phyloP scores from a whole-genome alignment of 306 rosid genomes.

The Cucurbita moschata region DNA sequence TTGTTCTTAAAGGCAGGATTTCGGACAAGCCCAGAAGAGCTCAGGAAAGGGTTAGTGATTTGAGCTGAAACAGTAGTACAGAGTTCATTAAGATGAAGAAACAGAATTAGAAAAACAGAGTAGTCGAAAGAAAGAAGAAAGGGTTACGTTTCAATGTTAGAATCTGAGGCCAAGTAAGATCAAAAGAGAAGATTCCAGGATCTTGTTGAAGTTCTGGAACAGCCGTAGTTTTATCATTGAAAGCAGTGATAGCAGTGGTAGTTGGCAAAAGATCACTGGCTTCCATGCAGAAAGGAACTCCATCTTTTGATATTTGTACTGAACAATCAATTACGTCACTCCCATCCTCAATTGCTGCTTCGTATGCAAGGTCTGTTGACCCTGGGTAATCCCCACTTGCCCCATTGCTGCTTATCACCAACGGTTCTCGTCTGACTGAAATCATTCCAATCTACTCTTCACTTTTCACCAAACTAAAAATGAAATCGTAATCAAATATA shows the following conservation, averaged over 20 bases:
- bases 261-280: slow-evolving; percentile 26
- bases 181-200: slow-evolving; percentile 69
- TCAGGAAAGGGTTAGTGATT: slow-evolving; percentile 16
- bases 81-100: not conserved
- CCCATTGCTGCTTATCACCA: slow-evolving; percentile 61
- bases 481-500: not conserved
- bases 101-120: not conserved
- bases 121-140: not conserved
- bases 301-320: slow-evolving; percentile 82
- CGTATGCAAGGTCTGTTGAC: slow-evolving; percentile 71
- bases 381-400: slow-evolving; percentile 81
- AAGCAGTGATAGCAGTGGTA: slow-evolving; percentile 38
- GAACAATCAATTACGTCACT: slow-evolving; percentile 80
- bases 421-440: slow-evolving; percentile 19
- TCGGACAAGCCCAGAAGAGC: slow-evolving; percentile 15
- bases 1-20: slow-evolving; percentile 55
- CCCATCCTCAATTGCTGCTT: slow-evolving; percentile 58
- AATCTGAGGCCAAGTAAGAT: slow-evolving; percentile 73
- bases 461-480: not conserved
- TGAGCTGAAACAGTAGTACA: slow-evolving; percentile 41
- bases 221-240: slow-evolving; percentile 29
- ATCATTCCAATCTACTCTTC: too few species aligned
- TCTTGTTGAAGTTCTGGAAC: slow-evolving; percentile 56
- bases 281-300: slow-evolving; percentile 57
- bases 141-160: slow-evolving; percentile 55